phyloP scores from a whole-genome alignment of 345 rosid genomes.

The Dimocarpus longan region DNA sequence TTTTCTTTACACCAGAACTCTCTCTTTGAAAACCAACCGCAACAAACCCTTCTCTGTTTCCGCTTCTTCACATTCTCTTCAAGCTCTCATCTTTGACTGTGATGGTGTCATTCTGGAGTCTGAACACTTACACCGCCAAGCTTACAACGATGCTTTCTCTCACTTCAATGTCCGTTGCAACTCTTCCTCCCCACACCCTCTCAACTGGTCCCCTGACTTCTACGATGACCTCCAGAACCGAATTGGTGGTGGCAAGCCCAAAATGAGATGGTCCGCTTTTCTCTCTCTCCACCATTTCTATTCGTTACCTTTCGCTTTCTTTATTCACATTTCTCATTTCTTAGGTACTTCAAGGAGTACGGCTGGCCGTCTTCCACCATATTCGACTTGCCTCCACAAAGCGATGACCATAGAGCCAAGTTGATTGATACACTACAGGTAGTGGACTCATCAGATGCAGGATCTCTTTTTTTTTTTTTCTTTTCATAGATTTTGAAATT shows the following conservation, averaged over 20 bases:
- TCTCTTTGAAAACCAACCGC: conserved; percentile 25
- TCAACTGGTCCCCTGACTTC: conserved; percentile 71
- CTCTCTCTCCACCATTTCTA: neutral
- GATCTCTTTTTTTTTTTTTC: no score
- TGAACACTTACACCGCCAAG: conserved; percentile 90
- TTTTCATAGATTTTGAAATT: neutral
- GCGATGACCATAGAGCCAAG: conserved; percentile 64
- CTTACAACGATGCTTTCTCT: conserved; percentile 90
- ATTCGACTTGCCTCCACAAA: conserved; percentile 57
- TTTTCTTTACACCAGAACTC: conserved; percentile 23
- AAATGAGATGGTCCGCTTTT: conserved; percentile 76
- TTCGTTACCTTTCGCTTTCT: neutral
- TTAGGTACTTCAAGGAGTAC: conserved; percentile 84
- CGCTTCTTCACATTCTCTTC: conserved; percentile 52
- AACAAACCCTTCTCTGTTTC: conserved; percentile 27
- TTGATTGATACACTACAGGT: conserved; percentile 91
- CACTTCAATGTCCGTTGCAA: conserved; percentile 76
- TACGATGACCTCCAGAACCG: conserved; percentile 85
- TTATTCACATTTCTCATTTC: neutral
- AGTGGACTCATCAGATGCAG: neutral
- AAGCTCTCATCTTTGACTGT: conserved; percentile 89
- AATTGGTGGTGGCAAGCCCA: conserved; percentile 95
- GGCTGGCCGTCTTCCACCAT: conserved; percentile 90
- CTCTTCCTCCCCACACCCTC: conserved; percentile 50
- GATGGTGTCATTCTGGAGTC: conserved; percentile 95